Evolutionary conservation across 345 rosid species (phyloP).

Genomic region (Triadica sebifera): DNA sequence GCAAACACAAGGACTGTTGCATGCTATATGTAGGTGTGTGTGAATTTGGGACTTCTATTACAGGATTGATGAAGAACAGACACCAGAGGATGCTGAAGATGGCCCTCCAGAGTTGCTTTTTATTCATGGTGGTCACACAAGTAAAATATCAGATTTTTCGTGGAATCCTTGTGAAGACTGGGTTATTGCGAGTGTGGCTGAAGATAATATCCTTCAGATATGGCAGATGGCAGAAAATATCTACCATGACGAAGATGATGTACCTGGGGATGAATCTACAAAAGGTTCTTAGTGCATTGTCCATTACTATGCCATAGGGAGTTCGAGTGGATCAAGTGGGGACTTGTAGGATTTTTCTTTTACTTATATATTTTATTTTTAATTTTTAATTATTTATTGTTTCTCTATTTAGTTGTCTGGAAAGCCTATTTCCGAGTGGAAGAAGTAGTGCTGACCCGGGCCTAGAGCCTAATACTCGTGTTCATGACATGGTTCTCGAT

Average conservation of each 20-base stretch:
- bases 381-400: not conserved
- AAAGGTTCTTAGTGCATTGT: conserved; percentile 43
- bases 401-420: no score
- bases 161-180: conserved; percentile 99
- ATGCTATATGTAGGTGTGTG: not conserved
- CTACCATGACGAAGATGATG: conserved; percentile 93
- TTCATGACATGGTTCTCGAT: not conserved
- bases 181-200: conserved; percentile 95
- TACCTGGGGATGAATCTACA: conserved; percentile 73
- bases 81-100: conserved; percentile 76
- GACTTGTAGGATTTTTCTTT: not conserved
- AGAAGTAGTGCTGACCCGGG: not conserved
- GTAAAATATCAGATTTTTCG: conserved; percentile 96
- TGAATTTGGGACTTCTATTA: not conserved
- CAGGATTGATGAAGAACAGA: conserved; percentile 39
- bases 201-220: conserved; percentile 96
- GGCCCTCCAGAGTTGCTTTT: conserved; percentile 99
- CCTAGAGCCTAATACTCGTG: not conserved
- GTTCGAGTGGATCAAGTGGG: not conserved
- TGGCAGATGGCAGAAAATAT: conserved; percentile 99
- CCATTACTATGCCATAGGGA: not conserved
- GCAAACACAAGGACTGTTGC: no score
- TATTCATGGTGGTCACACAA: conserved; percentile 98
- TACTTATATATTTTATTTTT: not conserved
- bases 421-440: not conserved